These are phyloP conservation scores for Rhynchospora breviuscula DNA, from an alignment of 176 grass and related monocot genomes.

Conservation along the genomic window DNA sequence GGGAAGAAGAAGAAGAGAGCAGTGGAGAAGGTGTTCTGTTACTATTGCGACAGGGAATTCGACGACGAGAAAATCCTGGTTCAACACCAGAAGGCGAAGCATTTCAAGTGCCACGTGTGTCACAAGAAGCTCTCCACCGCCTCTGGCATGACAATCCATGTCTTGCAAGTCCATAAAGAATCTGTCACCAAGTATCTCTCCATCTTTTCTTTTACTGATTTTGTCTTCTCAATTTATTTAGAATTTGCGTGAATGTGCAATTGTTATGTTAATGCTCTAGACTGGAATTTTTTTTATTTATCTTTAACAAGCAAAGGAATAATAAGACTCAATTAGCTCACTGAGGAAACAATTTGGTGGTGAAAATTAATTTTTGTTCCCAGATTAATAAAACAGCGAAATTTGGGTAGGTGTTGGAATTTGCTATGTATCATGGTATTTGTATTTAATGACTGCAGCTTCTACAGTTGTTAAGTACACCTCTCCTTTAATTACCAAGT, in stretches of 20 bases:
- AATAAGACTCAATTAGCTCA: background rate
- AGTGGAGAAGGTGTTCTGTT: conserved; percentile 88
- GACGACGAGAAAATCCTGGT: conserved; percentile 99
- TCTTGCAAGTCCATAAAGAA: conserved; percentile 99
- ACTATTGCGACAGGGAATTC: conserved; percentile 99
- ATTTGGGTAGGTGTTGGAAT: too few relatives aligned
- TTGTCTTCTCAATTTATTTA: background rate
- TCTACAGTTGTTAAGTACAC: too few relatives aligned
- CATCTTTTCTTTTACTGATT: background rate
- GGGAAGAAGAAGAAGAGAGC: conserved; percentile 97
- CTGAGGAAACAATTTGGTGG: background rate
- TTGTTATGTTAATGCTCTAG: too few relatives aligned
- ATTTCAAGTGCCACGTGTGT: conserved; percentile 99
- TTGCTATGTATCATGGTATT: too few relatives aligned
- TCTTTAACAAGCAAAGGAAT: background rate
- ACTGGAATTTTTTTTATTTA: background rate
- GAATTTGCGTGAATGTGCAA: background rate
- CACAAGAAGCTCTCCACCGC: conserved; percentile 99
- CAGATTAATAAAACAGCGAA: background rate
- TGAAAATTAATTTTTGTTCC: background rate
- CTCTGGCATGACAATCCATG: conserved; percentile 93
- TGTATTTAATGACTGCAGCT: too few relatives aligned
- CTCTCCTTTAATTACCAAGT: too few relatives aligned
- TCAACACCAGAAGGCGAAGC: conserved; percentile 99
- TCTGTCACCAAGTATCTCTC: conserved; percentile 68